A percentile compares a stretch with the other conserved stretches of the same genome.
These are phyloP conservation scores for Candida tammaniensis DNA, from an alignment of 805 yeast genomes.

Conservation along the genomic window DNA sequence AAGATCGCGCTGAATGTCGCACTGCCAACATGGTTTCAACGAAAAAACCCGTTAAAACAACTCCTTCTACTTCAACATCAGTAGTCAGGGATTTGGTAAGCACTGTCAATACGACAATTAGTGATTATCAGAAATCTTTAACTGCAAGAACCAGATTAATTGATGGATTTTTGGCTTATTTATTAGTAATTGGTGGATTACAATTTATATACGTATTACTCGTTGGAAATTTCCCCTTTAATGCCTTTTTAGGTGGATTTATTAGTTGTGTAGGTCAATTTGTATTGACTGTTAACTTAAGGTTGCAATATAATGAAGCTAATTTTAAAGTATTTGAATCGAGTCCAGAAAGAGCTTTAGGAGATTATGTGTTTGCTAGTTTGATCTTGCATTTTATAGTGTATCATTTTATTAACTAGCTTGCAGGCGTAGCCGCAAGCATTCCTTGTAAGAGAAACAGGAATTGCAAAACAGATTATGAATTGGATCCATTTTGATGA, in stretches of 20 bases:
- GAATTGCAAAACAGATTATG: too few species aligned
- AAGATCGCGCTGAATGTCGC: too few species aligned
- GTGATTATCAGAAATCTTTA: conserved; percentile 30
- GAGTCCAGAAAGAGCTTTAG: conserved; percentile 62
- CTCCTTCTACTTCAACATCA: conserved; percentile 1
- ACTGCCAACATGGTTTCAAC: conserved; percentile 2
- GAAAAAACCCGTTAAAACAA: conserved; percentile 2
- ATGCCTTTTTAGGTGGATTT: conserved; percentile 94
- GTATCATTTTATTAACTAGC: conserved; percentile 84
- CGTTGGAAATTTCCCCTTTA: conserved; percentile 92
- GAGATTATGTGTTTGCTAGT: conserved; percentile 85
- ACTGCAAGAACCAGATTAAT: conserved; percentile 59
- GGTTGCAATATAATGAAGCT: conserved; percentile 57
- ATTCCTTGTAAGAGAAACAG: too few species aligned
- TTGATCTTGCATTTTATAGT: conserved; percentile 85
- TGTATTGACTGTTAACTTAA: conserved; percentile 77
- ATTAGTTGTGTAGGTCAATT: conserved; percentile 92
- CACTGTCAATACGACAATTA: conserved; percentile 31
- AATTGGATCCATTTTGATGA: too few species aligned
- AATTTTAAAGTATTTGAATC: conserved; percentile 10
- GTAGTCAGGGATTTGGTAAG: conserved; percentile 4
- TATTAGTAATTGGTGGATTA: conserved; percentile 69
- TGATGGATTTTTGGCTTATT: conserved; percentile 71
- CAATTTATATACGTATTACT: conserved; percentile 77
- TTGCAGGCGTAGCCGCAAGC: too few species aligned